Percentiles rank a stretch among this genome's conserved stretches.
These are phyloP conservation scores for Eragrostis nindensis DNA, from an alignment of 176 grass and related monocot species.

Conservation along the genomic window DNA sequence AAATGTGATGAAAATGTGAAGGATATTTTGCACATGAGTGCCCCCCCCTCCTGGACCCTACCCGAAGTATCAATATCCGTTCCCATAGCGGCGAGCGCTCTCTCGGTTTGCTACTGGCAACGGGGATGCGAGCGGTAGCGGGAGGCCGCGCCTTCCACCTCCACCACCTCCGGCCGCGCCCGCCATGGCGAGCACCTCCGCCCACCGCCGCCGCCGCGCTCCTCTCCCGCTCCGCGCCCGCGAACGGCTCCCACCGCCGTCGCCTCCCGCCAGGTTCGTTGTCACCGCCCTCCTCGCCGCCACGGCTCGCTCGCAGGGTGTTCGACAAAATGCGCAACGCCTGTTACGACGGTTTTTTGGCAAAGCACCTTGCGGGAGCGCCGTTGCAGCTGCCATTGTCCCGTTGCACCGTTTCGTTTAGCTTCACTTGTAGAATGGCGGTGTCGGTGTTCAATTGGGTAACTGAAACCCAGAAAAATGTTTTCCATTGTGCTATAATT, in stretches of 20 bases:
- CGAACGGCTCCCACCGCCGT: background rate
- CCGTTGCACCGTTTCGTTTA: background rate
- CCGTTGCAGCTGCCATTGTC: background rate
- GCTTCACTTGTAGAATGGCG: background rate
- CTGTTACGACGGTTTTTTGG: background rate
- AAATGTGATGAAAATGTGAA: too few species aligned
- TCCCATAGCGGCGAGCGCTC: background rate
- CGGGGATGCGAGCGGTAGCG: conserved; percentile 36
- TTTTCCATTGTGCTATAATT: background rate
- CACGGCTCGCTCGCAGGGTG: background rate
- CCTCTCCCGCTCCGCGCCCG: background rate
- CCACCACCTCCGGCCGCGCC: conserved; percentile 29
- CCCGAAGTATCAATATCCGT: conserved; percentile 14
- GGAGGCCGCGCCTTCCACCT: conserved; percentile 51
- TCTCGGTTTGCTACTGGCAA: background rate
- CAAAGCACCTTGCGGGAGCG: background rate
- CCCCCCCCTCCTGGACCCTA: background rate
- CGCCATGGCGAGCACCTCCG: conserved; percentile 3
- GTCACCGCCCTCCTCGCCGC: background rate
- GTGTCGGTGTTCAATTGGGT: too few species aligned
- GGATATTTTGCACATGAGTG: too few species aligned
- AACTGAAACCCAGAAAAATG: background rate
- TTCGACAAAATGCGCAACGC: background rate
- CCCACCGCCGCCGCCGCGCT: background rate
- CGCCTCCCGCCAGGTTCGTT: conserved; percentile 18